These are phyloP conservation scores for Vitis hybrid DNA, from an alignment of 177 flowering plant species.

Conservation along the genomic window DNA sequence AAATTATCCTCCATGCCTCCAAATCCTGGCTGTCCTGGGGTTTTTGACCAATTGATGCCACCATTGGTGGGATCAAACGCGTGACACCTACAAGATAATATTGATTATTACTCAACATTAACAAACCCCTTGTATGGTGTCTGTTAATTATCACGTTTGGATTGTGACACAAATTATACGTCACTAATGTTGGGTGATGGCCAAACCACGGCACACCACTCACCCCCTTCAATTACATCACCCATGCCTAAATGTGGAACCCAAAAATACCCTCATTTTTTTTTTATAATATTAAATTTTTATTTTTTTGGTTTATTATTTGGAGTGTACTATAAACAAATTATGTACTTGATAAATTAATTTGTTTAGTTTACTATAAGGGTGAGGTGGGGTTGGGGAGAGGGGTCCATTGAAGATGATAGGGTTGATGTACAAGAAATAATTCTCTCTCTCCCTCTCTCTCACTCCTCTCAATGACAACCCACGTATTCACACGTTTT, in stretches of 20 bases:
- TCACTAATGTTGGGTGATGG: neutral
- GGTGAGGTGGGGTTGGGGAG: no score
- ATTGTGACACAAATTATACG: neutral
- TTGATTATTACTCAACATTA: neutral
- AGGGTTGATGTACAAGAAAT: neutral
- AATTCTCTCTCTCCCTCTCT: neutral
- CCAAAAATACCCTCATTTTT: no score
- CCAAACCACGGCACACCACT: neutral
- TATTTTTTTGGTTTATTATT: no score
- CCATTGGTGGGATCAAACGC: neutral
- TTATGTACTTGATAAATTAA: no score
- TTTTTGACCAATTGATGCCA: neutral
- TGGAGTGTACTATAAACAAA: no score
- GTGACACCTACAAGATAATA: constrained; percentile 11
- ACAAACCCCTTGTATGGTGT: neutral
- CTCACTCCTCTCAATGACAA: neutral
- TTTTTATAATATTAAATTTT: no score
- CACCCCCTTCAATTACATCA: neutral
- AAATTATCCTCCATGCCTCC: neutral
- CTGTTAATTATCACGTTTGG: neutral
- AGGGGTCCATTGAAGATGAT: constrained; percentile 9
- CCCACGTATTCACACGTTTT: neutral
- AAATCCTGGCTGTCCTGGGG: no score
- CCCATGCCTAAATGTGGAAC: no score
- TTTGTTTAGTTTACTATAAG: no score